Base-by-base conservation (phyloP, 192 early-diverging fungal species). In the Podila verticillata region DNA sequence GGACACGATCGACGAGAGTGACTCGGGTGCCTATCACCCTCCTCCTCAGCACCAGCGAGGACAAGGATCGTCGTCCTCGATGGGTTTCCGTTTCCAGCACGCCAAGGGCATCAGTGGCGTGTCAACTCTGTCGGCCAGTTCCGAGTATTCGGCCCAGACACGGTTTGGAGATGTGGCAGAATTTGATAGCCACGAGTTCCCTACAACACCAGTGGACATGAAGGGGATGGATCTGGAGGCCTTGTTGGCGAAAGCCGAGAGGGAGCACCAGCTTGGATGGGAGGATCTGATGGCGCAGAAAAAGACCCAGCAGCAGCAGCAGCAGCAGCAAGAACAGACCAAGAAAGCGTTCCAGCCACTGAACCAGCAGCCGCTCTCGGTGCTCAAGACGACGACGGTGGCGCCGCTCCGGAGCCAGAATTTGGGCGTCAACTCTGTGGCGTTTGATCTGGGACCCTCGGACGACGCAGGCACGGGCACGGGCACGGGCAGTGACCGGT, bases 401-500 rank as follows among this genome's bases (percentile, higher is more conserved):
- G 28, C 44, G 13, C 68, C 68, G 4, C 24, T 51, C 48, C 26
- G 59, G 30, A 29, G 28, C 59, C 30, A 20, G 62, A 44, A 39
- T 34, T 60, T n/a, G 39, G n/a, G 3, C 34, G 48, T 20, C 48
- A 70, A 51, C 74, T 29, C 69, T 1, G 58, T 80, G 4, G 65
- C 61, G 44, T 80, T 80, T 64, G 75, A 80, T 63, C 47, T 80
- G 8, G 59, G 54, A 3, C 69, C 70, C 3, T 72, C 75, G 28
- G 75, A 80, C 51, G 65, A 65, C 0, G 75, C 61, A 28, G 77
- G 71, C 26, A 71, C 68, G 0, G 75, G 75, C 0, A 71, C 69
- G 0, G 75, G 69, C 17, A 79, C 75, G 0, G 75, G 75, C 22
- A 80, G 77, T 32, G 77, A 80, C 39, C 69, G 75, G 28, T 80